Evolutionary conservation across 2,329 filamentous ascomycete genomes (phyloP), one percentile per base, ranked within the genome.

Genomic region (Colletotrichum camelliae): DNA sequence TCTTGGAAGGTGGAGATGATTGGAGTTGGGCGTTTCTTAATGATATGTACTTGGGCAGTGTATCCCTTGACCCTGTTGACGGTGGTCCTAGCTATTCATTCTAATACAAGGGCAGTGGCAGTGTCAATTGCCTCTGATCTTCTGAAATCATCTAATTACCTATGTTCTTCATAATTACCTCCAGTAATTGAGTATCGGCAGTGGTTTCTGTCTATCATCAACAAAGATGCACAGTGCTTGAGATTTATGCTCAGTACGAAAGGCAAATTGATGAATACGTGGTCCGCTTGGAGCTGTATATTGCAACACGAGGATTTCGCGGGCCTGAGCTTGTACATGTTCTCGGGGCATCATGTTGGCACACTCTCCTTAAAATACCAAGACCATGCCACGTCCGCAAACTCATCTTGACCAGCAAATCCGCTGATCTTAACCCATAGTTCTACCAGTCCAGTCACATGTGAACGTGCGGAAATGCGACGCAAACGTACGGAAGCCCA

Each of bases 1-100:
- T 60, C 6, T 16, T 37, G 21, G 70, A 52, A 27, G 62, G 29
- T 13, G 39, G 55, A 13, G 70, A 62, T 13, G 70, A 72, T 15
- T 72, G 70, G 70, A 68, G 64, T 43, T 67, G 64, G 70, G 64
- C 37, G 6, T 68, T 72, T 48, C 64, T 72, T 29, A 37, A 72
- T 15, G 64, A 72, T 16, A 72, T 72, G 64, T 68, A 72, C 29
- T 35, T 72, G 16, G 70, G 52, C 9, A 72, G 70, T 48, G 55
- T 52, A 5, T 52, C 55, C 5, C 21, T 52, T 24, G 70, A 68
- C 31, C 6, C 48, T 15, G 29, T n/a, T 10, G 27, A 68, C 31
- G 21, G 29, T 15, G 52, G 55, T 16, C 35, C n/a, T 5, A 21
- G 27, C 16, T 43, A 16, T 29, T 43, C 31, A 27, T 33, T 55